phyloP scores from a whole-genome alignment of 306 rosid species.

The Cajanus cajan region DNA sequence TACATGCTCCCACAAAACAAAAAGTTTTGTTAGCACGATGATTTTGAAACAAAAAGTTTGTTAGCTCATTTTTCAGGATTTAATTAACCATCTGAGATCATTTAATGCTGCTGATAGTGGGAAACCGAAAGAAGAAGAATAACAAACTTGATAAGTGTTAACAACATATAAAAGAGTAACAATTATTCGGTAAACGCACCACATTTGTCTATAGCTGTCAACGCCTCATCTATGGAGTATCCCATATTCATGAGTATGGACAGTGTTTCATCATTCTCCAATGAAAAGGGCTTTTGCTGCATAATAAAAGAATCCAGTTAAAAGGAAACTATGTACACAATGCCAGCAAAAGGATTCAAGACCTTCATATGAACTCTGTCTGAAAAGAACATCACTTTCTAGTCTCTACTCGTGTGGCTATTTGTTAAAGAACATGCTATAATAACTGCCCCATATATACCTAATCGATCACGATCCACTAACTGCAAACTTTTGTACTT shows the following conservation, averaged over 20 bases:
- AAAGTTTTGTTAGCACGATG: neutral
- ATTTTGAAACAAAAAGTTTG: neutral
- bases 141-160: neutral
- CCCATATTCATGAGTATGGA: conserved; percentile 59
- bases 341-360: neutral
- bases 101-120: neutral
- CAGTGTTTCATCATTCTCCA: conserved; percentile 43
- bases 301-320: conserved; percentile 9
- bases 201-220: conserved; percentile 60
- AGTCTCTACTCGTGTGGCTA: neutral
- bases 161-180: neutral
- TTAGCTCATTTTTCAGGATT: neutral
- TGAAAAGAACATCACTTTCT: neutral
- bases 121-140: neutral
- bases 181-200: conserved; percentile 39
- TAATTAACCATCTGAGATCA: neutral
- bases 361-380: neutral
- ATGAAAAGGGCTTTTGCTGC: conserved; percentile 44
- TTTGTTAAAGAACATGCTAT: neutral
- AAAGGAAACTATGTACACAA: neutral
- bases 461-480: neutral
- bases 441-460: neutral
- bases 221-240: conserved; percentile 54
- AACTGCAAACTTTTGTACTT: neutral
- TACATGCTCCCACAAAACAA: neutral